A percentile compares a stretch with the other conserved stretches of the same genome.
phyloP scores from a whole-genome alignment of 2,329 filamentous ascomycete genomes.

The Aspergillus fischeri region DNA sequence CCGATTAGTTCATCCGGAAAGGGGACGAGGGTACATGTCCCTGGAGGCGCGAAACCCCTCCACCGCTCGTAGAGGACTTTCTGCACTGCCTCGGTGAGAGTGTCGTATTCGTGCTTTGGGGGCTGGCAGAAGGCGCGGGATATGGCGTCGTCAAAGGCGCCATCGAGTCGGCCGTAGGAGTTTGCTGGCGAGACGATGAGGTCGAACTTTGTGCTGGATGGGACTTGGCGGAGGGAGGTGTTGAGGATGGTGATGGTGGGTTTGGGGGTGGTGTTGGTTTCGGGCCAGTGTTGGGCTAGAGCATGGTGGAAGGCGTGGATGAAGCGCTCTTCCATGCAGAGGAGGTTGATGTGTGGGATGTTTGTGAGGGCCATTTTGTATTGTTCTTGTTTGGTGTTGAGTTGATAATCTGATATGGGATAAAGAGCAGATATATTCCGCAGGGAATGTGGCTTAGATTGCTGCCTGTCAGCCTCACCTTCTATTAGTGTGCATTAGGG shows the following conservation, averaged over 20 bases:
- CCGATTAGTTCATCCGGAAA: slow-evolving; percentile 40
- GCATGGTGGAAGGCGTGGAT: slow-evolving; percentile 41
- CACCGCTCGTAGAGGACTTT: slow-evolving; percentile 43
- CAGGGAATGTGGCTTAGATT: background rate
- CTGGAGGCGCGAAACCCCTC: slow-evolving; percentile 50
- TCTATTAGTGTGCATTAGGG: background rate
- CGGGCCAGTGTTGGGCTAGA: slow-evolving; percentile 27
- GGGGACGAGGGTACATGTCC: slow-evolving; percentile 47
- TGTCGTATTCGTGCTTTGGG: slow-evolving; percentile 41
- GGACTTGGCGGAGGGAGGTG: slow-evolving; percentile 37
- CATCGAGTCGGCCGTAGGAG: slow-evolving; percentile 52
- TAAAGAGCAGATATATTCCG: background rate
- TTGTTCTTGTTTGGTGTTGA: background rate
- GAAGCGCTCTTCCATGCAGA: slow-evolving; percentile 40
- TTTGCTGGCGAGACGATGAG: slow-evolving; percentile 53
- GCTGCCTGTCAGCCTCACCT: background rate
- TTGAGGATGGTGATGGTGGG: slow-evolving; percentile 35
- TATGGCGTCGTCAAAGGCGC: slow-evolving; percentile 54
- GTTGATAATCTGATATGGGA: background rate
- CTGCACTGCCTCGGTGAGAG: slow-evolving; percentile 47
- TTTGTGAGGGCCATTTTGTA: slow-evolving; percentile 20
- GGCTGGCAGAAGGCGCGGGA: slow-evolving; percentile 45
- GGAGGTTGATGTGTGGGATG: slow-evolving; percentile 41
- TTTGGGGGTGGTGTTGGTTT: slow-evolving; percentile 26
- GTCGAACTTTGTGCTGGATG: slow-evolving; percentile 39